Evolutionary conservation across 2,329 filamentous ascomycete species (phyloP).

Genomic region (Fonsecaea monophora): DNA sequence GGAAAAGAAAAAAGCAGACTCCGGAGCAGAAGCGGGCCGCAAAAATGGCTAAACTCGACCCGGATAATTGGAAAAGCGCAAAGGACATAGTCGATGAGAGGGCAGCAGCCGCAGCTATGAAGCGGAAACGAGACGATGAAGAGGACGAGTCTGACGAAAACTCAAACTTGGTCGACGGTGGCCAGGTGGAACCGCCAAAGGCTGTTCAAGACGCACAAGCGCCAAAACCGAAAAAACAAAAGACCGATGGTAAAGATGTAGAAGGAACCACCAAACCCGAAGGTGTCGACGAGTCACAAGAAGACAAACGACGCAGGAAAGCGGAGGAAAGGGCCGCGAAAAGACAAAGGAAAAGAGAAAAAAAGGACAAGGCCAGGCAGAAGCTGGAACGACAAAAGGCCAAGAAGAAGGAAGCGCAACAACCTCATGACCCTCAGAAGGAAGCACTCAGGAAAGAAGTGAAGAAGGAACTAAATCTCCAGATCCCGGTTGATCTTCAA

Average conservation of each 20-base stretch:
- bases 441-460: constrained; percentile 6
- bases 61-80: constrained; percentile 86
- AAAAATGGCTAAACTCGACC: constrained; percentile 87
- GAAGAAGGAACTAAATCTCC: constrained; percentile 22
- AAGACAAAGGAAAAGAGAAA: constrained; percentile 47
- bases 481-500: constrained; percentile 27
- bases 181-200: constrained; percentile 27
- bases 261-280: constrained; percentile 30
- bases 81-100: constrained; percentile 91
- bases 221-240: constrained; percentile 35
- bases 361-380: constrained; percentile 44
- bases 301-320: constrained; percentile 51
- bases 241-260: constrained; percentile 38
- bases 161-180: not conserved
- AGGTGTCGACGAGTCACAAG: constrained; percentile 43
- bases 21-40: constrained; percentile 84
- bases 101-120: constrained; percentile 71
- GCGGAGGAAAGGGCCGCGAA: constrained; percentile 57
- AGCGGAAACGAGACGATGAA: constrained; percentile 77
- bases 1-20: constrained; percentile 93
- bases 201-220: constrained; percentile 24
- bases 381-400: constrained; percentile 50
- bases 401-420: constrained; percentile 44
- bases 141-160: constrained; percentile 52
- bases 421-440: not conserved